Conservation (phyloP, 2,329 filamentous ascomycete species). For the Elsinoe fawcettii region DNA sequence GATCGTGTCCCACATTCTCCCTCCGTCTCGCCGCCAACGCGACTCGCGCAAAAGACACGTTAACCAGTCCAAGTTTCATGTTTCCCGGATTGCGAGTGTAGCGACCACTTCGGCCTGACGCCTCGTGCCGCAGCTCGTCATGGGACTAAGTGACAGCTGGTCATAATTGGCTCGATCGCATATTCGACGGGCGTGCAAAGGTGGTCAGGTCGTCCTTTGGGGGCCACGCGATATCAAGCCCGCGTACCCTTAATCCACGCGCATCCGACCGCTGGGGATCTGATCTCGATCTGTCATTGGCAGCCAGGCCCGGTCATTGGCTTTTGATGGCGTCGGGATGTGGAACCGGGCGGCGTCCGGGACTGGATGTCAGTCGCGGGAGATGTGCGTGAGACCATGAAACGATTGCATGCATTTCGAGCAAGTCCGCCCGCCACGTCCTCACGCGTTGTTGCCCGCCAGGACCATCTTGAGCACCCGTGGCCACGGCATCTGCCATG, state of each 20-base stretch:
- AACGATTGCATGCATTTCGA: neutral
- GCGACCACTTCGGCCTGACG: slow-evolving; percentile 8
- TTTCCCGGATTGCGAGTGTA: neutral
- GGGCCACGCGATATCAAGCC: slow-evolving; percentile 5
- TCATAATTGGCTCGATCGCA: neutral
- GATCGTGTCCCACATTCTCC: neutral
- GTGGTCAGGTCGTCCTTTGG: neutral
- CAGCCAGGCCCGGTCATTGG: neutral
- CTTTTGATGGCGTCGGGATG: slow-evolving; percentile 7
- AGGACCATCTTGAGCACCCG: neutral
- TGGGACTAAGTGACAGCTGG: slow-evolving; percentile 1
- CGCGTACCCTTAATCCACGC: neutral
- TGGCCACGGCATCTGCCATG: neutral
- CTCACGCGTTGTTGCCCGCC: neutral
- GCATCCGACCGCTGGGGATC: slow-evolving; percentile 11
- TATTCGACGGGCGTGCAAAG: neutral
- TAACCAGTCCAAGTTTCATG: slow-evolving; percentile 3
- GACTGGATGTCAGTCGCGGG: slow-evolving; percentile 10
- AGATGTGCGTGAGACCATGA: neutral
- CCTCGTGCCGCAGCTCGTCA: slow-evolving; percentile 13
- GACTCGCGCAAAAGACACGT: neutral
- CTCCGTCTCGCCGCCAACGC: neutral
- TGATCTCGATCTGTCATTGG: slow-evolving; percentile 10
- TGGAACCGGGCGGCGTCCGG: slow-evolving; percentile 11
- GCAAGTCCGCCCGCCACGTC: neutral